These are phyloP conservation scores for Chytriomyces sp. DNA, from an alignment of 192 early-diverging fungal genomes.

Conservation along the genomic window DNA sequence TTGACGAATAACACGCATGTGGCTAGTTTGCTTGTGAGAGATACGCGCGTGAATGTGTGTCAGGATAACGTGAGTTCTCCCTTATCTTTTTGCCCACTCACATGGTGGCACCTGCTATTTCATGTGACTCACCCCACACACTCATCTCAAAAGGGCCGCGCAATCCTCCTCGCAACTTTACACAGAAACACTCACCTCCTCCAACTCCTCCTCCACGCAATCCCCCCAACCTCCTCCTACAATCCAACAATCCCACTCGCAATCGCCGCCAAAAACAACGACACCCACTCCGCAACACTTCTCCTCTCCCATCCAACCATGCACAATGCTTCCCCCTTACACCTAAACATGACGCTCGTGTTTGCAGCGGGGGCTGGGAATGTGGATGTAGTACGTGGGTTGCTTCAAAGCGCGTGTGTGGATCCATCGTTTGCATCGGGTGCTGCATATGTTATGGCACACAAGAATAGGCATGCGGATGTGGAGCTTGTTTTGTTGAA, in stretches of 20 bases:
- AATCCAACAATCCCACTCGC: slow-evolving; percentile 22
- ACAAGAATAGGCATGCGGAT: not conserved
- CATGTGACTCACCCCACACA: too few species aligned
- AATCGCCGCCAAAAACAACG: not conserved
- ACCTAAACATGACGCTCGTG: slow-evolving; percentile 10
- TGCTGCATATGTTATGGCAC: slow-evolving; percentile 15
- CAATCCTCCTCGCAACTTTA: not conserved
- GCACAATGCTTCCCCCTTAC: not conserved
- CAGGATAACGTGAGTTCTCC: not conserved
- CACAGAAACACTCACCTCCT: not conserved
- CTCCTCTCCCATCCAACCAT: not conserved
- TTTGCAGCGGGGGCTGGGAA: slow-evolving; percentile 7
- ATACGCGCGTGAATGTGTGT: slow-evolving; percentile 1
- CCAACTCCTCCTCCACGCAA: not conserved
- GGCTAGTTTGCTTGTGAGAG: not conserved
- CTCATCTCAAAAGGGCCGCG: not conserved
- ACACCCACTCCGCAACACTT: too few species aligned
- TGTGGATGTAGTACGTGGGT: not conserved
- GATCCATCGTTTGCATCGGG: slow-evolving; percentile 7
- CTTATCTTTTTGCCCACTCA: too few species aligned
- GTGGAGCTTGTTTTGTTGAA: not conserved
- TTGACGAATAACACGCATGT: slow-evolving; percentile 4
- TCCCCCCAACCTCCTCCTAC: not conserved
- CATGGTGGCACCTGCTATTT: not conserved
- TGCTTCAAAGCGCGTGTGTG: not conserved